Evolutionary conservation across 306 rosid species (phyloP), one percentile per base, ranked within the genome.

Genomic region (Quillaja saponaria): DNA sequence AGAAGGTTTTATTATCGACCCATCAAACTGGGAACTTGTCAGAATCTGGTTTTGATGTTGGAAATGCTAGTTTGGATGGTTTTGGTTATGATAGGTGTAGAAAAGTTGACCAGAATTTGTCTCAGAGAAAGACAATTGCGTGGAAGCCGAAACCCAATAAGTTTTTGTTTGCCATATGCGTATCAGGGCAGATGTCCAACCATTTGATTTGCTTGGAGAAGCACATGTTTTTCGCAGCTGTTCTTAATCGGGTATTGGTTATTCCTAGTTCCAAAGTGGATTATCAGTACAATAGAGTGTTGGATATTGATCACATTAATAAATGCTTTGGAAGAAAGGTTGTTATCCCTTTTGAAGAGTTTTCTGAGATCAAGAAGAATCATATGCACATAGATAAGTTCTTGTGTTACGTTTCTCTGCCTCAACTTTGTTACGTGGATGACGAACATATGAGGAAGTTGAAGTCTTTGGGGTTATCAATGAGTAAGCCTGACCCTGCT

Each of bases 161-260:
- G 69, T 88, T 77, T 55, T 76, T 92, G 41, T 71, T 92, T 63
- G 96, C 96, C 28, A 74, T 82, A 44, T 92, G 98, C 57, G 69
- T 83, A 49, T 92, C 98, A 1, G 98, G 98, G 11, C 98, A 92
- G 75, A 92, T 88, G 98, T 92, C 95, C 0, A 88, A 92, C 78
- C 96, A 86, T 74, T 71, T 92, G 88, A 92, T 92, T 76, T 92
- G 98, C 71, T 74, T 92, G 61, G 95, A 92, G 76, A 92, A 92
- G 72, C 98, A 88, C 56, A 92, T 92, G 90, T 84, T 92, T 76
- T 86, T 92, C 31, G 98, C 96, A 3, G 94, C 98, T 17, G 58
- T 92, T 68, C 87, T 92, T 6, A 76, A 79, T 38, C 80, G 96
- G 59, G 74, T 84, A 56, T 59, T 92, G 77, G 94, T 92, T 38